Percentiles rank a stretch among this genome's conserved stretches.
Conservation (phyloP, 148 eudicot genomes). For the Vaccinium myrtillus region DNA sequence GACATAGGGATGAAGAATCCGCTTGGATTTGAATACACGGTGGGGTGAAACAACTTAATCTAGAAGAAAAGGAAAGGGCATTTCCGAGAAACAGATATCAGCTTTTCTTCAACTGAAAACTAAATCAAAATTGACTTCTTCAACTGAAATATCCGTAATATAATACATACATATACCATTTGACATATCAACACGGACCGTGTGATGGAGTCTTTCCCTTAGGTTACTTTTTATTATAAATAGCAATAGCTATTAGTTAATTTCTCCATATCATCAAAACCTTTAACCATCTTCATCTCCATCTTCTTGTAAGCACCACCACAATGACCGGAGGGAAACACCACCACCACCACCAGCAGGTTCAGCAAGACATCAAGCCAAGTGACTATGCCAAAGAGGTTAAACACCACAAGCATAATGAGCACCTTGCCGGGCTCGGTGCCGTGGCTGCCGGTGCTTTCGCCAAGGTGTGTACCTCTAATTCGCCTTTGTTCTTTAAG, state of each 20-base stretch:
- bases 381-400: slow-evolving; percentile 27
- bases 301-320: neutral
- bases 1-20: neutral
- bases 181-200: neutral
- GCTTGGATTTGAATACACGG: neutral
- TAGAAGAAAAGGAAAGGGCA: neutral
- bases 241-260: neutral
- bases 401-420: slow-evolving; percentile 40
- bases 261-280: neutral
- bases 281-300: neutral
- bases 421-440: slow-evolving; percentile 34
- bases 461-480: slow-evolving; percentile 33
- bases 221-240: neutral
- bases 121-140: neutral
- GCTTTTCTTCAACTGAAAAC: neutral
- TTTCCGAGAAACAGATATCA: neutral
- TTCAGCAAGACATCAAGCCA: slow-evolving; percentile 13
- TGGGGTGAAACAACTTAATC: neutral
- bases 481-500: neutral
- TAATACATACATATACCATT: neutral
- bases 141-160: neutral
- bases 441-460: slow-evolving; percentile 47
- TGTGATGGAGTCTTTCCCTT: neutral
- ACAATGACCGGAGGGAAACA: slow-evolving; percentile 16
- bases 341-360: slow-evolving; percentile 21